phyloP scores from a whole-genome alignment of 1,139 yeast species.

The Tardiomyces digboiensis region DNA sequence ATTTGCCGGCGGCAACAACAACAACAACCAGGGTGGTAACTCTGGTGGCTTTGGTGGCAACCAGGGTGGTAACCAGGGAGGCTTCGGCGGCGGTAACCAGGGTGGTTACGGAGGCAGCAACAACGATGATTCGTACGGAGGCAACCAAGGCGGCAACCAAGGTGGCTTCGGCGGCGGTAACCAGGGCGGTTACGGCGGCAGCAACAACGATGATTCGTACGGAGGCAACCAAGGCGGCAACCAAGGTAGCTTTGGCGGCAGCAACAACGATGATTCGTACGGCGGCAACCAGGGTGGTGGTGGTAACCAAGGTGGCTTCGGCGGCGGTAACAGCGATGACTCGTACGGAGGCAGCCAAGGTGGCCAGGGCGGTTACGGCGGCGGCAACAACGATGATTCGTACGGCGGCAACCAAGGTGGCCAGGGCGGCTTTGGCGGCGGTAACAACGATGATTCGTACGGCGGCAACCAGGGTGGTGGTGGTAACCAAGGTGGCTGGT shows the following conservation, averaged over 20 bases:
- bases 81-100: slow-evolving; percentile 5
- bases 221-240: slow-evolving; percentile 9
- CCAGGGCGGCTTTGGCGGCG: slow-evolving; percentile 12
- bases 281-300: slow-evolving; percentile 10
- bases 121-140: slow-evolving; percentile 14
- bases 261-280: slow-evolving; percentile 12
- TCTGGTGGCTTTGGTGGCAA: slow-evolving; percentile 13
- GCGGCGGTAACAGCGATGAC: slow-evolving; percentile 8
- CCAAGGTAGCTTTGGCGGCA: slow-evolving; percentile 9
- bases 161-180: slow-evolving; percentile 10
- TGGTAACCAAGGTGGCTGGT: too few species aligned
- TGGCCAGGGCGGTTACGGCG: slow-evolving; percentile 13
- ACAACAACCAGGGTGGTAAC: slow-evolving; percentile 7
- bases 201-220: slow-evolving; percentile 8
- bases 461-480: too few species aligned
- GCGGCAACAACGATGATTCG: slow-evolving; percentile 7
- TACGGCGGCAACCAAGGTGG: slow-evolving; percentile 6
- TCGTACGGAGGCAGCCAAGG: slow-evolving; percentile 13
- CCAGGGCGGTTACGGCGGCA: slow-evolving; percentile 11
- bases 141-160: slow-evolving; percentile 8
- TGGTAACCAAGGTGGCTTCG: slow-evolving; percentile 3
- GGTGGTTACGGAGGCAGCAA: slow-evolving; percentile 1
- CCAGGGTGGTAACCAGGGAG: neutral
- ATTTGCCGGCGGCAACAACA: slow-evolving; percentile 9
- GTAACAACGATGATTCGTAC: slow-evolving; percentile 12